Evolutionary conservation across 495 filamentous ascomycete genomes (phyloP), one percentile per base, ranked within the genome.

Genomic region (Alectoria sarmentosa): DNA sequence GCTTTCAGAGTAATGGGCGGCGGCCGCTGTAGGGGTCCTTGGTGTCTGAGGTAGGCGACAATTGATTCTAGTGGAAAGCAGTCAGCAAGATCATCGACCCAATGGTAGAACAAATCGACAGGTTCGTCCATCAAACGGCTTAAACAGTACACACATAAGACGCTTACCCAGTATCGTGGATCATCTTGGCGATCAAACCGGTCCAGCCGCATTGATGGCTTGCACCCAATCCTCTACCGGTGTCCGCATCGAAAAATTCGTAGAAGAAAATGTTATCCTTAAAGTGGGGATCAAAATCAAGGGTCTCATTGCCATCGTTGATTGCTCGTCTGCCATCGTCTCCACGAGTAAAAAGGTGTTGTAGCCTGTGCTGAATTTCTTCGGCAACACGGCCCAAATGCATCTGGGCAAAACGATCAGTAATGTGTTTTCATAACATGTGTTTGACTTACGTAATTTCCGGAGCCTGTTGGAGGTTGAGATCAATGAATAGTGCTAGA

Each of bases 151-250:
- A 38, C 5, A 38, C 5, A 38, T 11, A 38, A 38, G 37, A 38
- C 37, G 37, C 37, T 11, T 38, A 38, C 37, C 90, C 93, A 65
- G 93, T 96, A 69, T 98, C 93, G 66, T 98, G 93, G 60, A 98
- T 97, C 84, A 98, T 86, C 72, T 95, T 92, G 13, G 93, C 93
- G 70, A 98, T 90, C 57, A 98, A 72, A 0, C 93, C 94, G n/a
- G 93, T 96, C 94, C 94, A 98, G 8, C 93, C 93, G 66, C 91
- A 96, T 73, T 98, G 93, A 75, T 98, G 94, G 56, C 90, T 94
- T 30, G 93, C 90, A 61, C 93, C 93, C 11, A 97, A 79, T 9
- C 94, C 93, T 60, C 91, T 86, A 21, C 94, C 93, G 34, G 79
- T 87, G 71, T 98, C 94, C 36, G 90, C 93, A 69, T 98, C 92